Base-by-base conservation (phyloP, 345 rosid genomes). In the Carallia brachiata region DNA sequence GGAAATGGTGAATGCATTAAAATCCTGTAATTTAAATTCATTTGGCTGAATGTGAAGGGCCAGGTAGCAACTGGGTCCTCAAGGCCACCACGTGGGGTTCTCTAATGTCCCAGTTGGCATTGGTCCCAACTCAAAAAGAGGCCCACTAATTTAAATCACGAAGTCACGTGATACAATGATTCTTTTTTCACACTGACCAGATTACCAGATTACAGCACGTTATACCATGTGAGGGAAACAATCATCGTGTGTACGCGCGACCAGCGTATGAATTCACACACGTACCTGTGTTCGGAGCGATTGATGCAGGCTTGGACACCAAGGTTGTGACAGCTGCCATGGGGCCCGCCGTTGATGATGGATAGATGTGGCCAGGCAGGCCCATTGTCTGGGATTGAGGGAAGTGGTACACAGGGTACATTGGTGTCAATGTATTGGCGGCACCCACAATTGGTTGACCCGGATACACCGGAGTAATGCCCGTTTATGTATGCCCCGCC, bases 321-420 rank as follows among this genome's bases (percentile, higher is more conserved):
- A 83, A 67, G 15, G 87, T 56, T 0, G 89, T 90, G 65, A 77
- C 82, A 0, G 88, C 17, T 18, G 78, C 23, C 32, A 85, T 70
- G 78, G 81, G 82, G 0, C 82, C 87, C 17, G 82, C 81, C 1
- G 88, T 66, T 3, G 85, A 39, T 5, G 83, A 70, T 3, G 84
- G 88, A 60, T 80, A 83, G 56, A 86, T 65, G 66, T 89, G 94
- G 62, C 85, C 87, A 15, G 95, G 97, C 13, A 89, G 74, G 48
- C 96, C 98, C 79, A 94, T 78, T 12, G 96, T 77, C 53, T 83
- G 95, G 19, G 95, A 83, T 59, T 85, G 96, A 65, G 89, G 95
- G 79, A 75, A 76, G 23, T 85, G 96, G 65, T 90, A 90, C 4
- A 84, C 68, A 8, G 93, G 92, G 88, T 91, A 90, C 83, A 91